These are phyloP conservation scores for Wickerhamomyces rabaulensis DNA, from an alignment of 805 yeast species.

Conservation along the genomic window DNA sequence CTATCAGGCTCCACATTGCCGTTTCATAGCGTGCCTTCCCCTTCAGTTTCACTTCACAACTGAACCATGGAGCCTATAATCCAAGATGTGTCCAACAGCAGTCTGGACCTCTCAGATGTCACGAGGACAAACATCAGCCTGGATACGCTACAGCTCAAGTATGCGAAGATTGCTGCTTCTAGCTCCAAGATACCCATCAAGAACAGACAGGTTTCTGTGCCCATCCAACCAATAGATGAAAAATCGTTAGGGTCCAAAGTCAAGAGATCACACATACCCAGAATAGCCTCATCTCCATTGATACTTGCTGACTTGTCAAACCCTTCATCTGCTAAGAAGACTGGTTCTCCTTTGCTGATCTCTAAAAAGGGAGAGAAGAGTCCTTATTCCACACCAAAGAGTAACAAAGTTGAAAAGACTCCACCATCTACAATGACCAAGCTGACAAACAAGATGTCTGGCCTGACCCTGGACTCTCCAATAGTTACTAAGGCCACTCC, in stretches of 20 bases:
- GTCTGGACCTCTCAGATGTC: background rate
- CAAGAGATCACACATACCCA: conserved; percentile 18
- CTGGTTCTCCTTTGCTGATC: background rate
- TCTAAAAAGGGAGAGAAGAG: background rate
- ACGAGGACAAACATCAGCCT: background rate
- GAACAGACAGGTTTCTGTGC: conserved; percentile 16
- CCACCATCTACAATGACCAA: conserved; percentile 18
- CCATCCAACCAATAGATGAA: conserved; percentile 17
- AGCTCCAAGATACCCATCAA: conserved; percentile 19
- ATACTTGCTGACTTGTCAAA: background rate
- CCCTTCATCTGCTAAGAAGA: background rate
- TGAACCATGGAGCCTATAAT: background rate
- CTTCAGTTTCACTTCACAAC: background rate
- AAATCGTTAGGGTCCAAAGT: conserved; percentile 3
- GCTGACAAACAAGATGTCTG: conserved; percentile 11
- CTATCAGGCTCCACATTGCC: background rate
- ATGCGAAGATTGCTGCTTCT: conserved; percentile 4
- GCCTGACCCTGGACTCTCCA: conserved; percentile 10
- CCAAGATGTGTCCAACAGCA: background rate
- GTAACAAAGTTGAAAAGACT: background rate
- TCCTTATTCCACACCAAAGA: background rate
- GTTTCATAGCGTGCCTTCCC: background rate
- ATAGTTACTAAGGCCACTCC: background rate
- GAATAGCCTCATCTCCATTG: conserved; percentile 19
- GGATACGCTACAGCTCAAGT: conserved; percentile 9